Conservation (phyloP, 345 rosid genomes). For the Citrus unshiu region DNA sequence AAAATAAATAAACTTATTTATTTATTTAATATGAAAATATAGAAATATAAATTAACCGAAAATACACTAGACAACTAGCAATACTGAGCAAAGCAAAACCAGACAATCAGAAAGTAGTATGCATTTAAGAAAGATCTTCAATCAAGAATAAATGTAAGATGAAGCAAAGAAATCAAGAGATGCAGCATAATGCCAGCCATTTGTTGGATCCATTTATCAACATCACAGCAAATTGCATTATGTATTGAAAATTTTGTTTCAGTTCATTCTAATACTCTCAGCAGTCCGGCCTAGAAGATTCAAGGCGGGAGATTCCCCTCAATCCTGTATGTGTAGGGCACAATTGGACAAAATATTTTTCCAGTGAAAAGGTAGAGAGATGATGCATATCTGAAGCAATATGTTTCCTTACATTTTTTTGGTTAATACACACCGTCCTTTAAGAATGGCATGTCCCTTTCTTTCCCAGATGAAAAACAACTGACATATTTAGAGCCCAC, state of each 20-base stretch:
- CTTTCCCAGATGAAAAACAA: not conserved
- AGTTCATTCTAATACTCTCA: not conserved
- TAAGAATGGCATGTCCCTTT: not conserved
- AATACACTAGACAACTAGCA: constrained; percentile 64
- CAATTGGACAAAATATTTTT: not conserved
- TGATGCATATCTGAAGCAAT: not conserved
- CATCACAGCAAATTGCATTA: not conserved
- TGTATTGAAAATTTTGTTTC: not conserved
- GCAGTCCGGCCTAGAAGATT: not conserved
- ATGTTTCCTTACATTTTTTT: not conserved
- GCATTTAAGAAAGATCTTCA: not conserved
- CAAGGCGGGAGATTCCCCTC: not conserved
- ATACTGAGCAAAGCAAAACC: constrained; percentile 31
- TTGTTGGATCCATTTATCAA: not conserved
- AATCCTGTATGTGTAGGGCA: not conserved
- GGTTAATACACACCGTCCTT: no score
- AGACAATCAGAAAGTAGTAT: not conserved
- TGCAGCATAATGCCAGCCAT: not conserved
- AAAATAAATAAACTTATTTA: no score
- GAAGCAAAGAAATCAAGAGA: not conserved
- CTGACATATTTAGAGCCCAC: not conserved
- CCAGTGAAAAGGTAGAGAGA: not conserved
- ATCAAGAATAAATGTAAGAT: not conserved
- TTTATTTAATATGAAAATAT: no score
- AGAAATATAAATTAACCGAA: not conserved